Evolutionary conservation across 2,329 filamentous ascomycete genomes (phyloP), one percentile per base, ranked within the genome.

Genomic region (Metarhizium humberi): DNA sequence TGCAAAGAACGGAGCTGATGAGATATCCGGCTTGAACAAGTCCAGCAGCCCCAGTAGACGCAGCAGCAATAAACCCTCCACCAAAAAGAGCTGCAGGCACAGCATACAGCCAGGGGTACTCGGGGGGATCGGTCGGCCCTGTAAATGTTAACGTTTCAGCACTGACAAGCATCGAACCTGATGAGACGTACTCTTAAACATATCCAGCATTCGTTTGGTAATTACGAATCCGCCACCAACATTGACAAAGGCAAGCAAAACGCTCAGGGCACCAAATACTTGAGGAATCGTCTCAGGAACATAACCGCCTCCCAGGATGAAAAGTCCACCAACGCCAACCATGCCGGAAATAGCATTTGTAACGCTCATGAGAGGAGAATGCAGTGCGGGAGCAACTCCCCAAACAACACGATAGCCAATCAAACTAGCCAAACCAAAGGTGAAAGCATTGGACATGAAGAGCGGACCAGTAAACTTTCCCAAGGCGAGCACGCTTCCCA

Each of bases 301-400:
- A 64, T 85, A 87, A 29, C 90, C 90, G 34, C 90, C 90, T 13
- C 90, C 91, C 73, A 96, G 86, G 54, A 95, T 85, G 73, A 95
- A 96, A 60, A 95, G 78, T 13, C 91, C 90, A 55, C 90, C 91
- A 58, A 96, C 79, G 56, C 90, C 91, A 34, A 95, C 91, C 87
- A 96, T 90, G 70, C 87, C 90, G 36, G 89, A 94, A 62, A 95
- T 95, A 32, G 91, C 91, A 67, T 96, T 95, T 7, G 91, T 95
- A 40, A 95, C 90, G 62, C 87, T 92, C 91, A 96, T 95, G 5
- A 96, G 74, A 1, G 90, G 91, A 2, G 88, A 92, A 69, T 95
- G 91, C 5, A 96, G 77, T 40, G 90, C 89, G 7, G 90, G 90
- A 0, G 78, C 75, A 13, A 95, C 90, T 53, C 90, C 90, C 90